Conservation (phyloP, 2,329 filamentous ascomycete genomes). For the Pestalotiopsis sp. region DNA sequence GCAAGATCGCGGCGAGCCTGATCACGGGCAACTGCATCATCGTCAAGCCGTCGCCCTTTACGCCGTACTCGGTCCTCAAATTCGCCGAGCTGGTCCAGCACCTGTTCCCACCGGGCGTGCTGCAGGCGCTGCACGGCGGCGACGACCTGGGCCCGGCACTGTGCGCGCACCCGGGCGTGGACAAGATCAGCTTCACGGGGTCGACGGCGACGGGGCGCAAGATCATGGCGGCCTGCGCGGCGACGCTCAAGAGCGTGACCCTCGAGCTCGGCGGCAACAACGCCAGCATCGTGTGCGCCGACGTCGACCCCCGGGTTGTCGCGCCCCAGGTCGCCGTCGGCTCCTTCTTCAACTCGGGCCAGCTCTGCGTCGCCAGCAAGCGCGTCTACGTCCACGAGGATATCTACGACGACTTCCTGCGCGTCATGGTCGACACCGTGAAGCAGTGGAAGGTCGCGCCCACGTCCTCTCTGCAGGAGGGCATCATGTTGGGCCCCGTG, state of each 20-base stretch:
- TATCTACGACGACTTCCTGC: conserved; percentile 37
- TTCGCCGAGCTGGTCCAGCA: conserved; percentile 40
- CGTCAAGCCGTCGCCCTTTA: conserved; percentile 50
- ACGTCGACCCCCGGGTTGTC: conserved; percentile 42
- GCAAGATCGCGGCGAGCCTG: conserved; percentile 46
- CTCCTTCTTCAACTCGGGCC: conserved; percentile 13
- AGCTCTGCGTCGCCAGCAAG: conserved; percentile 10
- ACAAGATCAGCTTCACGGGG: conserved; percentile 46
- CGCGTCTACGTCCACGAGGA: conserved; percentile 11
- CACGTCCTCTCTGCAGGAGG: conserved; percentile 9
- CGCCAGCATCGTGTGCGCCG: conserved; percentile 51
- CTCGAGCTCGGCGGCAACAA: conserved; percentile 61
- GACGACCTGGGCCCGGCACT: conserved; percentile 42
- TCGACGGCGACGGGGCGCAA: conserved; percentile 58
- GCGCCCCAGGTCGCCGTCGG: conserved; percentile 8
- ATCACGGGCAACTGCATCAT: conserved; percentile 51
- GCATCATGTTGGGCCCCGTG: conserved; percentile 22
- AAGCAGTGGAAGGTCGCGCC: conserved; percentile 7
- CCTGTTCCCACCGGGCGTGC: conserved; percentile 46
- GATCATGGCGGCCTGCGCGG: conserved; percentile 52
- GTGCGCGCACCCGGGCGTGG: background rate
- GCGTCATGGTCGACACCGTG: conserved; percentile 40
- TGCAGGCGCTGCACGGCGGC: conserved; percentile 46
- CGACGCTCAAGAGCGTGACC: conserved; percentile 56
- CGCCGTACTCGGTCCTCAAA: conserved; percentile 41